Base-by-base conservation (phyloP, 1,284 basidiomycete species). In the Mrakiaceae sp. region DNA sequence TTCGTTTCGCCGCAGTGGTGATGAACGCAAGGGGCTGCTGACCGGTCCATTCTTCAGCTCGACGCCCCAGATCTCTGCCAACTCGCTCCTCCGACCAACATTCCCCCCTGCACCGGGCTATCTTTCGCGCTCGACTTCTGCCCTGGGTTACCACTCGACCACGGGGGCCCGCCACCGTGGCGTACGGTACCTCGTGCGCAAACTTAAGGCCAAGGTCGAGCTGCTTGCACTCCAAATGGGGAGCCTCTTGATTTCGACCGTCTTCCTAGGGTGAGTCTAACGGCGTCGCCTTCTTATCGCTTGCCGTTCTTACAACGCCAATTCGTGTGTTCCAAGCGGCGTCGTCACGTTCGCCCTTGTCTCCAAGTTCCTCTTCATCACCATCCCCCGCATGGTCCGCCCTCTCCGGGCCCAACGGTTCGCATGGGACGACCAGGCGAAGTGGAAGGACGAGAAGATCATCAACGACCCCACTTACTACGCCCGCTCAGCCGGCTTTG, bases 401-500 rank as follows among this genome's bases (percentile, higher is more conserved):
- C 68, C 70, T n/a, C 66, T 66, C 7, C 70, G 70, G 40, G 68
- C 69, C 5, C 69, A 69, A 39, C 69, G 69, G 42, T 77, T 79
- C 49, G 72, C 72, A 4, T 84, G 83, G 83, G 82, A 84, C 69
- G 75, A 81, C 58, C 75, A 76, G 4, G 70, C 72, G 50, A 76
- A 79, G 62, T 82, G 80, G 78, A 72, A 72, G 64, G 76, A 78
- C 54, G 78, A 81, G 66, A 77, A 78, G 66, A 75, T 83, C 48
- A 76, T 77, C 66, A 82, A 82, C 67, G 81, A 83, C 67, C 79
- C 82, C 3, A 71, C 73, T 51, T 82, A 82, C 75, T 84, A 84
- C 72, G 83, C 83, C 0, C 71, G 71, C 39, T 75, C 76, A 59
- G 78, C 80, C 55, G 82, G 83, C 3, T 81, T 82, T 71, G 81